These are phyloP conservation scores for Pisolithus sp. DNA, from an alignment of 768 basidiomycete genomes.

Conservation along the genomic window DNA sequence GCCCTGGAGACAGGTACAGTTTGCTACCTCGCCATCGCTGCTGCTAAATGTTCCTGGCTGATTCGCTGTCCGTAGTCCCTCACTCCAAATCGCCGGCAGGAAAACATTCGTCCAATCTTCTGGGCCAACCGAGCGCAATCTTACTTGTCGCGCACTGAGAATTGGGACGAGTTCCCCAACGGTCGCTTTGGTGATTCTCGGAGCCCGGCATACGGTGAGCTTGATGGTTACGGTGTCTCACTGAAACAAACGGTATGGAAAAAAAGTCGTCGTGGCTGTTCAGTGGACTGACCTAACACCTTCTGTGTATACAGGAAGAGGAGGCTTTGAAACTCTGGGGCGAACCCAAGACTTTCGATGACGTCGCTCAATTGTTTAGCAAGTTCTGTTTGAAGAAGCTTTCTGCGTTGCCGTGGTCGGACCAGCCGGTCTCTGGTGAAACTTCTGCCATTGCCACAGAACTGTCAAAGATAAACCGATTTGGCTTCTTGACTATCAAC, in stretches of 20 bases:
- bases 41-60: slow-evolving; percentile 3
- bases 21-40: background rate
- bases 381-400: slow-evolving; percentile 76
- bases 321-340: slow-evolving; percentile 89
- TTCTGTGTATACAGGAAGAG: slow-evolving; percentile 52
- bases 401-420: slow-evolving; percentile 88
- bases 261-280: background rate
- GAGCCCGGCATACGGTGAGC: slow-evolving; percentile 95
- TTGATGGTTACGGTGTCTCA: slow-evolving; percentile 93
- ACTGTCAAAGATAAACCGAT: slow-evolving; percentile 78
- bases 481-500: slow-evolving; percentile 96
- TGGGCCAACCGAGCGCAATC: slow-evolving; percentile 97
- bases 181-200: slow-evolving; percentile 97
- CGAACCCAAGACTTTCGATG: slow-evolving; percentile 56
- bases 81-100: slow-evolving; percentile 84
- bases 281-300: slow-evolving; percentile 5
- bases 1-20: slow-evolving; percentile 88
- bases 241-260: slow-evolving; percentile 77
- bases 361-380: slow-evolving; percentile 70
- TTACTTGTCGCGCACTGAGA: slow-evolving; percentile 92
- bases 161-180: slow-evolving; percentile 99
- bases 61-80: slow-evolving; percentile 52
- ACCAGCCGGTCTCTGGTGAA: slow-evolving; percentile 79
- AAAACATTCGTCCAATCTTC: slow-evolving; percentile 96
- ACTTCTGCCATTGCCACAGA: slow-evolving; percentile 73